Evolutionary conservation across 164 flowering plant species (phyloP).

Genomic region (Cinnamomum micranthum): DNA sequence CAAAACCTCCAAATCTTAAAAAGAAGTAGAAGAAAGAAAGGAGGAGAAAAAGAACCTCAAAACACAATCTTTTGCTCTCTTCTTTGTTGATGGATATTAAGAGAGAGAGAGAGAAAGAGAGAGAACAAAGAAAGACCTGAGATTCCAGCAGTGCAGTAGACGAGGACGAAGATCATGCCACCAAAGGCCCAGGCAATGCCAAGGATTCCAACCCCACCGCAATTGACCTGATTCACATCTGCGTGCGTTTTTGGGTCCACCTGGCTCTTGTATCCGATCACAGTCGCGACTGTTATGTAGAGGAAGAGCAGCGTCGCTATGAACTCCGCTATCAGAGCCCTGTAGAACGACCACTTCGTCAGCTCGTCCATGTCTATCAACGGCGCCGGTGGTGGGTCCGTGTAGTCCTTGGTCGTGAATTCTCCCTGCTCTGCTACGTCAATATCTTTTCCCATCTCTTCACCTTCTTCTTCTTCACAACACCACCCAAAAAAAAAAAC

Average conservation of each 20-base stretch:
- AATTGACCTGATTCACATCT: conserved; percentile 3
- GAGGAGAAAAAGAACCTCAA: no score
- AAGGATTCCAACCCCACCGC: conserved; percentile 81
- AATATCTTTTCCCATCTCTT: conserved; percentile 41
- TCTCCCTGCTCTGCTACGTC: conserved; percentile 29
- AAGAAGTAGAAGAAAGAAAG: no score
- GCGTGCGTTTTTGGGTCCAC: conserved; percentile 15
- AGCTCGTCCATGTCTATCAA: conserved; percentile 62
- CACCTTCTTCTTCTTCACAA: background rate
- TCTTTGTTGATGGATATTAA: background rate
- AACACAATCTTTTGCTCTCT: no score
- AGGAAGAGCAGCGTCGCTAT: conserved; percentile 78
- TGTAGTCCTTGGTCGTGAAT: conserved; percentile 66
- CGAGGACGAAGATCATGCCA: conserved; percentile 93
- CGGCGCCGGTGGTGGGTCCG: conserved; percentile 86
- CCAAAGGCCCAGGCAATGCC: conserved; percentile 98
- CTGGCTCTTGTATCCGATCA: conserved; percentile 71
- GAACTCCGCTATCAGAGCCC: conserved; percentile 85
- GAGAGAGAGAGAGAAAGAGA: background rate
- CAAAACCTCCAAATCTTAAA: no score
- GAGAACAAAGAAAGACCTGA: conserved; percentile 42
- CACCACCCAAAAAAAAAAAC: background rate
- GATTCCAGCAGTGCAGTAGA: conserved; percentile 97
- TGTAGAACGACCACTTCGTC: conserved; percentile 70
- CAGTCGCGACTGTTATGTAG: conserved; percentile 68